Conservation (phyloP, 1,284 basidiomycete genomes). For the Sphaerobolus stellatus region DNA sequence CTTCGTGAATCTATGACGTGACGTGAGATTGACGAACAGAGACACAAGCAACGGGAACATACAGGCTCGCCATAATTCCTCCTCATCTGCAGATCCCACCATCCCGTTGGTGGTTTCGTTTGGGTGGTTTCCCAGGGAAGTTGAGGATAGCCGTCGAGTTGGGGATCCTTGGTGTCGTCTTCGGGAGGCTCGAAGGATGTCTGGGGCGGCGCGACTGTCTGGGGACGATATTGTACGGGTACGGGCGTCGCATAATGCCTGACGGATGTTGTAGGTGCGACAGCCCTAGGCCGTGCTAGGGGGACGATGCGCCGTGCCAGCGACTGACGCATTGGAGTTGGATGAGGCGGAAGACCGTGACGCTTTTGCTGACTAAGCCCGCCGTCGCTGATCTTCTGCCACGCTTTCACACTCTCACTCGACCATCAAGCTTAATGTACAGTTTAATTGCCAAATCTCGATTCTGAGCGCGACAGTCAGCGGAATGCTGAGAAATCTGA, state of each 20-base stretch:
- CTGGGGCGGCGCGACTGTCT: too few relatives aligned
- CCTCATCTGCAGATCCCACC: constrained; percentile 81
- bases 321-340: constrained; percentile 29
- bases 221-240: constrained; percentile 20
- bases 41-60: constrained; percentile 28
- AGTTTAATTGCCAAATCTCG: too few relatives aligned
- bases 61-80: constrained; percentile 86
- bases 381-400: background rate
- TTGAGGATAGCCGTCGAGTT: constrained; percentile 74
- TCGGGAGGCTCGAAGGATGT: too few relatives aligned
- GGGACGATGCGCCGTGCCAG: constrained; percentile 23
- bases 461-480: too few relatives aligned
- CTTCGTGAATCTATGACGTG: constrained; percentile 68
- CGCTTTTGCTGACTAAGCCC: background rate
- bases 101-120: constrained; percentile 66
- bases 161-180: constrained; percentile 58
- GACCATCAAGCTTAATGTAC: background rate
- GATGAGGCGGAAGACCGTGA: background rate
- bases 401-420: background rate
- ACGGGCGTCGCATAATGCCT: constrained; percentile 28
- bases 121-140: constrained; percentile 73
- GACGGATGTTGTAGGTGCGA: too few relatives aligned
- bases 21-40: constrained; percentile 16
- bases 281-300: constrained; percentile 18
- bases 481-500: too few relatives aligned